phyloP scores from a whole-genome alignment of 208 protist species.

The Acanthamoeba triangularis region DNA sequence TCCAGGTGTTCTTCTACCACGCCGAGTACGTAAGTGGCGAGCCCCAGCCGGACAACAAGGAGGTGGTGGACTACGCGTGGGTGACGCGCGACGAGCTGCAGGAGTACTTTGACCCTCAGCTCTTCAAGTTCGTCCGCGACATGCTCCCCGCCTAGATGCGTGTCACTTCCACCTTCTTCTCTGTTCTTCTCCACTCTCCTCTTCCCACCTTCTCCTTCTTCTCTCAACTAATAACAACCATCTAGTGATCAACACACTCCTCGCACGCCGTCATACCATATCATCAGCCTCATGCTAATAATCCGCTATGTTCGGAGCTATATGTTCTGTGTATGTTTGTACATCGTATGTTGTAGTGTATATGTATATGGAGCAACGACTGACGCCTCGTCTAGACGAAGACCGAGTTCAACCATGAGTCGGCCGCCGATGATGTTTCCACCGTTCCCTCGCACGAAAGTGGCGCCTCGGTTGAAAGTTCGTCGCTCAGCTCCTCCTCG shows the following conservation, averaged over 20 bases:
- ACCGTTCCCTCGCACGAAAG: too few species aligned
- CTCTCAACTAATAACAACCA: too few species aligned
- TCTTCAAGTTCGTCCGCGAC: slow-evolving; percentile 14
- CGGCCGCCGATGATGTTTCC: not conserved
- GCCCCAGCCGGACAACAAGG: slow-evolving; percentile 10
- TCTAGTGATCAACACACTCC: not conserved
- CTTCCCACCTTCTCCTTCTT: too few species aligned
- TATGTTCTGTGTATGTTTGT: not conserved
- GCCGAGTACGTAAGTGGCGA: slow-evolving; percentile 4
- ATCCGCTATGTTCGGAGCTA: too few species aligned
- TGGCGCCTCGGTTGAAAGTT: not conserved
- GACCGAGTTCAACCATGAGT: not conserved
- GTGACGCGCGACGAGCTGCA: slow-evolving; percentile 66
- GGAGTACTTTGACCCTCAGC: slow-evolving; percentile 18
- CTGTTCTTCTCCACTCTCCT: too few species aligned
- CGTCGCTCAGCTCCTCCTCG: not conserved
- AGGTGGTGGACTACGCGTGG: slow-evolving; percentile 74
- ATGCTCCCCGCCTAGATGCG: slow-evolving; percentile 21
- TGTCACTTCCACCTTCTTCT: not conserved
- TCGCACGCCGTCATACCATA: too few species aligned
- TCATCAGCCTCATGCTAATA: not conserved
- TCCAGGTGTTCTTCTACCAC: slow-evolving; percentile 75
- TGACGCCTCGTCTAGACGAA: not conserved
- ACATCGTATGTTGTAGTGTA: not conserved
- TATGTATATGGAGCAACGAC: not conserved